phyloP scores from a whole-genome alignment of 2,329 filamentous ascomycete genomes.

The Fusarium sp. region DNA sequence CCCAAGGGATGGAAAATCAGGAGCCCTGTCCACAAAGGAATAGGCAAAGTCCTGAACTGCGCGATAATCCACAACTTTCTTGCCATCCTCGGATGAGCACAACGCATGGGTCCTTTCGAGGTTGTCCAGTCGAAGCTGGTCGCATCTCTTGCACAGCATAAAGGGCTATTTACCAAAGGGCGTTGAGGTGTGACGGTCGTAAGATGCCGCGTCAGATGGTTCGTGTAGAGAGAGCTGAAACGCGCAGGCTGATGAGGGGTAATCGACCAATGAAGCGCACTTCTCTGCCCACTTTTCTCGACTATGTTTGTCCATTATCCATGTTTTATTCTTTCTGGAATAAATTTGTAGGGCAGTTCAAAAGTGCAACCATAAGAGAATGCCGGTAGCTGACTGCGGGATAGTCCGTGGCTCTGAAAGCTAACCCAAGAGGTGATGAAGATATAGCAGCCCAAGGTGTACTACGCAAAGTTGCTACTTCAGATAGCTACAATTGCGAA shows the following conservation, averaged over 20 bases:
- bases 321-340: background rate
- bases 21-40: background rate
- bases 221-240: background rate
- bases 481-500: too few species aligned
- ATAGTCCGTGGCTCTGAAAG: too few species aligned
- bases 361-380: background rate
- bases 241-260: background rate
- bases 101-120: background rate
- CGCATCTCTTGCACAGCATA: background rate
- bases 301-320: background rate
- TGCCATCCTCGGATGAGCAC: background rate
- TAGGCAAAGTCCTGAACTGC: background rate
- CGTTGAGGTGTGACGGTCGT: background rate
- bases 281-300: background rate
- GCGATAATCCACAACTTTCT: background rate
- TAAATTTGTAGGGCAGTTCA: background rate
- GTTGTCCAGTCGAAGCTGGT: background rate
- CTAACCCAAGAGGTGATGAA: too few species aligned
- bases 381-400: too few species aligned
- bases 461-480: too few species aligned
- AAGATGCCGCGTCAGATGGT: background rate
- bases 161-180: background rate
- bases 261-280: background rate
- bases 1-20: background rate
- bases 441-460: too few species aligned